Evolutionary conservation across 1,284 basidiomycete species (phyloP), one percentile per base, ranked within the genome.

Genomic region (Leccinum pachyderme): DNA sequence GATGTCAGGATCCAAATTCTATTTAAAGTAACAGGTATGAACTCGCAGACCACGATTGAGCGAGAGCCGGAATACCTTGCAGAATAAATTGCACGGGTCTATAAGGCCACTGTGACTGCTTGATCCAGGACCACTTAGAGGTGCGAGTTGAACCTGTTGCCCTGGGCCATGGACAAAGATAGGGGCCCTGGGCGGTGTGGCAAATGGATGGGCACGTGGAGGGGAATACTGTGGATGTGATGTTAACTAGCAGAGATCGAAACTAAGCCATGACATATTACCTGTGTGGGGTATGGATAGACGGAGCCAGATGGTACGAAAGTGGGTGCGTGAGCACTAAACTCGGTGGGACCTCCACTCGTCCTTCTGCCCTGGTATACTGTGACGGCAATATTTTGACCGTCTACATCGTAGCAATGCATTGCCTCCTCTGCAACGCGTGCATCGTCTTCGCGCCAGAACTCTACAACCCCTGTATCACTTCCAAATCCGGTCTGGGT

Each of bases 51-150:
- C 48, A 37, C 27, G 15, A 55, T 9, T 24, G 46, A 46, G 50
- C 24, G 15, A 51, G 56, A 33, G 33, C 11, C n/a, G 6, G 22
- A 56, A 52, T 49, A 89, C 89, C 78, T 92, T 91, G 78, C 89
- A 91, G 73, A 95, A 95, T 47, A 95, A 73, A 70, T 95, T 95
- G 78, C 91, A 93, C 1, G 91, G 92, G 72, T 95, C 93, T 59
- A 95, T 92, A 25, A 93, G 77, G 28, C 92, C 93, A 57, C 90
- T 92, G 62, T 89, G 84, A 64, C 89, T 92, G 52, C 63, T 81
- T 32, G 90, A 86, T 13, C 89, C 90, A 28, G 88, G 89, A 2
- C 89, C 90, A 27, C 63, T 65, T 41, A 80, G 53, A 9, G 91
- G 91, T 2, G 92, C 90, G 13, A 87, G 80, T 65, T 93, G 89